Conservation (phyloP, 1,139 yeast species). For the Magnusiomyces tetraspermus region DNA sequence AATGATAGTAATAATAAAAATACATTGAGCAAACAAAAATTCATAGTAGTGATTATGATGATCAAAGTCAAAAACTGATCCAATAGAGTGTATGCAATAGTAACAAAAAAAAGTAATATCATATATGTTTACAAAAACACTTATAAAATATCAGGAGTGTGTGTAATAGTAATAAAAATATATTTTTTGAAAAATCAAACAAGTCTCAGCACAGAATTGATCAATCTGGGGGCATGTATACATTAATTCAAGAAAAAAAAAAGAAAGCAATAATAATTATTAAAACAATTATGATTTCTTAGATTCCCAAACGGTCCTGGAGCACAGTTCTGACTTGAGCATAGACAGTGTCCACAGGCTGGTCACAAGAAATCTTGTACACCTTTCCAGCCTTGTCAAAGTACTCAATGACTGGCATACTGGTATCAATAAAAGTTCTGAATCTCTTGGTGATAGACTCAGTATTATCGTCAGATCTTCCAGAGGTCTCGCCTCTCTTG, state of each 20-base stretch:
- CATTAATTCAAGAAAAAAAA: neutral
- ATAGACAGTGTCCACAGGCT: conserved; percentile 71
- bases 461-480: conserved; percentile 85
- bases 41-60: no score
- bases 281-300: neutral
- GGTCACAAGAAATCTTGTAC: conserved; percentile 68
- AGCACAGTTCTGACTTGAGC: conserved; percentile 42
- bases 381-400: conserved; percentile 70
- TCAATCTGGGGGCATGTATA: neutral
- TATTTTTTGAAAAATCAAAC: neutral
- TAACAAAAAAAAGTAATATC: no score
- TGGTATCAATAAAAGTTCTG: conserved; percentile 73
- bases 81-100: no score
- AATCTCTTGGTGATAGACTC: conserved; percentile 88
- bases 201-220: neutral
- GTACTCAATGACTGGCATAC: conserved; percentile 90
- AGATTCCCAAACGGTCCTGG: conserved; percentile 10
- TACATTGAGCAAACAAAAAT: no score
- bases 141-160: no score
- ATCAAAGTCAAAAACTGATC: no score
- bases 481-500: conserved; percentile 90
- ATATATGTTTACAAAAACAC: no score
- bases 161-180: no score
- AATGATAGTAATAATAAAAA: no score
- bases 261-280: neutral